Conservation (phyloP, 805 yeast species). For the Candida golubevii region DNA sequence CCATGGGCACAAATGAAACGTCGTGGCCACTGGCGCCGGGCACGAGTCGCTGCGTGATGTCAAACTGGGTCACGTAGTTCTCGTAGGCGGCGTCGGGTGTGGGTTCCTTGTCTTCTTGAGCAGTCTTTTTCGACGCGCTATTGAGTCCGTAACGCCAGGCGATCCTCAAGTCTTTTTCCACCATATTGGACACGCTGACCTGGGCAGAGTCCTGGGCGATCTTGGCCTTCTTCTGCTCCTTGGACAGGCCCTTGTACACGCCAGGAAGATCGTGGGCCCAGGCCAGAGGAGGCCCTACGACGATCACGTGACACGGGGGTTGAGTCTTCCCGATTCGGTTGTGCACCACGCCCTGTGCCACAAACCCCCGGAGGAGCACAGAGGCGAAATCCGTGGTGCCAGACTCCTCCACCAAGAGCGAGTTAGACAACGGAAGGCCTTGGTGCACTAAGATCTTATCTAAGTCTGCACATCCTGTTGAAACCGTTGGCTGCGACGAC, state of each 20-base stretch:
- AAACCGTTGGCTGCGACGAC: slow-evolving; percentile 69
- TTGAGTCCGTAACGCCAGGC: slow-evolving; percentile 87
- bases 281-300: slow-evolving; percentile 50
- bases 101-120: slow-evolving; percentile 10
- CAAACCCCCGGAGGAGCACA: slow-evolving; percentile 61
- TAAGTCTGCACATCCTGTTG: slow-evolving; percentile 75
- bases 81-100: slow-evolving; percentile 28
- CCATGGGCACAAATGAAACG: slow-evolving; percentile 49
- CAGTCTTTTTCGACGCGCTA: slow-evolving; percentile 13
- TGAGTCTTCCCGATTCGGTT: slow-evolving; percentile 40
- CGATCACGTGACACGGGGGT: slow-evolving; percentile 54
- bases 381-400: slow-evolving; percentile 87
- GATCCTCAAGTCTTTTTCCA: slow-evolving; percentile 64
- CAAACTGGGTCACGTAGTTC: slow-evolving; percentile 63
- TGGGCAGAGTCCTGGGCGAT: slow-evolving; percentile 56
- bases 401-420: slow-evolving; percentile 71
- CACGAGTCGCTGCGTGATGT: slow-evolving; percentile 63
- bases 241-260: slow-evolving; percentile 61
- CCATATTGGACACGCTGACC: slow-evolving; percentile 63
- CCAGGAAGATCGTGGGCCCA: slow-evolving; percentile 80
- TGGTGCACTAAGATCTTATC: slow-evolving; percentile 74
- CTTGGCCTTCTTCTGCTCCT: slow-evolving; percentile 58
- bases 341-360: slow-evolving; percentile 73
- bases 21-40: slow-evolving; percentile 68
- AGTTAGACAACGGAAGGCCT: slow-evolving; percentile 78